phyloP scores from a whole-genome alignment of 495 filamentous ascomycete species.

The Aspergillus conjunctus region DNA sequence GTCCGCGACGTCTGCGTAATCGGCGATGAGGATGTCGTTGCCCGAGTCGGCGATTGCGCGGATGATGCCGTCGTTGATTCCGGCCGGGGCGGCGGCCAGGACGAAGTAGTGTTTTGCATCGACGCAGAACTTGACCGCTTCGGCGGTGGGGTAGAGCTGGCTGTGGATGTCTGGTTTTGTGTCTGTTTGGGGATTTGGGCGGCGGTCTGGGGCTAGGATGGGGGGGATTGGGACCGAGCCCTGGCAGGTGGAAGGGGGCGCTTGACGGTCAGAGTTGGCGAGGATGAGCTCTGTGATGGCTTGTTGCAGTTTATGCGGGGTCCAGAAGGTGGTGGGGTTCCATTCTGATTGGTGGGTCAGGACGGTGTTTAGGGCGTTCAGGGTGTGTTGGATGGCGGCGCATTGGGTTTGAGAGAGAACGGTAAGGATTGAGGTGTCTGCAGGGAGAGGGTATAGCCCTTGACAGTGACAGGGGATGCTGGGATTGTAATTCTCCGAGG shows the following conservation, averaged over 20 bases:
- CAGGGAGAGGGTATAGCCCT: not conserved
- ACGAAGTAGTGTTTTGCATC: slow-evolving; percentile 28
- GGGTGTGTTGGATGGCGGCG: not conserved
- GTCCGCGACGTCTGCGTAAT: slow-evolving; percentile 29
- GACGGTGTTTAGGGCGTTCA: slow-evolving; percentile 9
- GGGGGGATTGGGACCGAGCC: slow-evolving; percentile 15
- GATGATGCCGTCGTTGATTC: slow-evolving; percentile 22
- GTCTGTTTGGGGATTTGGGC: slow-evolving; percentile 19
- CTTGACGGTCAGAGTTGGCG: slow-evolving; percentile 17
- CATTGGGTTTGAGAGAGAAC: not conserved
- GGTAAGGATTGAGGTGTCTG: not conserved
- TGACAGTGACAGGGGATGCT: slow-evolving; percentile 17
- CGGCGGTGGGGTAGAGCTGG: slow-evolving; percentile 21
- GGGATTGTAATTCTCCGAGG: slow-evolving; percentile 25
- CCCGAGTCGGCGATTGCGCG: slow-evolving; percentile 24
- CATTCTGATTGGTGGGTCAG: not conserved
- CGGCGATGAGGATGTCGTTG: slow-evolving; percentile 30
- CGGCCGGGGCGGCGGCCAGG: slow-evolving; percentile 14
- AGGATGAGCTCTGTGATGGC: slow-evolving; percentile 20
- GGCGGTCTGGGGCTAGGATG: slow-evolving; percentile 26
- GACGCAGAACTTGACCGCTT: slow-evolving; percentile 26
- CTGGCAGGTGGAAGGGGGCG: slow-evolving; percentile 13
- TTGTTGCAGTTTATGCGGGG: not conserved
- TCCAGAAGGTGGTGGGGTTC: not conserved
- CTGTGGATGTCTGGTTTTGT: slow-evolving; percentile 7